phyloP scores from a whole-genome alignment of 225 moss, liverwort and hornwort genomes.

The Bryum argenteum region DNA sequence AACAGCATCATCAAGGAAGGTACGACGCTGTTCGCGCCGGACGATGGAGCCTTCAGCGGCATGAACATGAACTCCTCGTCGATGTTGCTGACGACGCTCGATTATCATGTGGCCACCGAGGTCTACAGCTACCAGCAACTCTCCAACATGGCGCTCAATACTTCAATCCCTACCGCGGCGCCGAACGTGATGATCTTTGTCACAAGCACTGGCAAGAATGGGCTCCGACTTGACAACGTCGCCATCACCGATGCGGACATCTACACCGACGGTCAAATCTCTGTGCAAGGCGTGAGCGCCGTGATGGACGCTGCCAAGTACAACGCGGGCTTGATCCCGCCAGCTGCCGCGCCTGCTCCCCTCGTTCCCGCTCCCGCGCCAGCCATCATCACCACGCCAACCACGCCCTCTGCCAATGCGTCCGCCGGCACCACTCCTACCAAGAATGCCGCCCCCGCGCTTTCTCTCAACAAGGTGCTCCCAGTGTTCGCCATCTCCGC shows the following conservation, averaged over 20 bases:
- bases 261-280: conserved; percentile 69
- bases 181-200: conserved; percentile 53
- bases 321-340: conserved; percentile 45
- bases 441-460: conserved; percentile 23
- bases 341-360: conserved; percentile 47
- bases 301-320: conserved; percentile 61
- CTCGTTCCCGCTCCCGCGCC: conserved; percentile 37
- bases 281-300: conserved; percentile 75
- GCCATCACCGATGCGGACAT: conserved; percentile 71
- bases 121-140: conserved; percentile 64
- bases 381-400: conserved; percentile 22
- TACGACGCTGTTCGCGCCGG: conserved; percentile 75
- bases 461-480: conserved; percentile 19
- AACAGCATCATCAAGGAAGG: conserved; percentile 58
- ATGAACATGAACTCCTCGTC: conserved; percentile 56
- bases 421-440: conserved; percentile 29
- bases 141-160: conserved; percentile 49
- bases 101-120: conserved; percentile 68
- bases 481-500: conserved; percentile 20
- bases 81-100: conserved; percentile 47
- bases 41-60: conserved; percentile 70
- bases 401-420: conserved; percentile 27
- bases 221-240: conserved; percentile 67
- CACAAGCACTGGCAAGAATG: conserved; percentile 52
- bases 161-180: conserved; percentile 57